Evolutionary conservation across 768 basidiomycete genomes (phyloP), one percentile per base, ranked within the genome.

Genomic region (Lanmaoa pseudosensibilis): DNA sequence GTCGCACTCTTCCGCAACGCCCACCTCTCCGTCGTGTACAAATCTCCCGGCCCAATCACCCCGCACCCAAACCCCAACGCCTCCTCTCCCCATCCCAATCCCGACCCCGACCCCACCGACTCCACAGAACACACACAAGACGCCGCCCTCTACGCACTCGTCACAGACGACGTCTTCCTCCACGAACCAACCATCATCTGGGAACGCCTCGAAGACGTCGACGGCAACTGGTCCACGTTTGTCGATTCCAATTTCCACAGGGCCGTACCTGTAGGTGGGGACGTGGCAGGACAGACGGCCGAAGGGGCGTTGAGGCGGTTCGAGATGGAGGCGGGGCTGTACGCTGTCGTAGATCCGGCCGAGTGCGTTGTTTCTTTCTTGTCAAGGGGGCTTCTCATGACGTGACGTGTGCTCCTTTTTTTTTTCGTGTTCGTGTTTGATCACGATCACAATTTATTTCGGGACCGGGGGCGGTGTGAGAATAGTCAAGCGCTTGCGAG

Each of bases 1-100:
- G 87, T 88, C n/a, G 93, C 94, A 1, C 83, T 95, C 58, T 96
- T 94, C 78, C 85, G 94, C 50, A 92, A 85, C 71, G 93, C 92
- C 0, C 94, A 96, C 67, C 83, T 97, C 15, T 87, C 88, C 0
- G 94, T 96, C 10, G 77, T 97, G 2, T 90, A 93, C 77, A 91
- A 88, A 56, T 73, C 77, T 56, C 50, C 48, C 0, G 65, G 66
- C 6, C 12, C 48, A 3, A 27, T 39, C 44, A 32, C 25, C 2
- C 43, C 37, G 13, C 15, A 12, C 16, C 3, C 19, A 30, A 21
- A 23, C 9, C 19, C 34, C 13, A 19, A 9, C 7, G 3, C 43
- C 8, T 34, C 38, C 19, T 2, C 45, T 15, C n/a, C n/a, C n/a
- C 13, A 19, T 4, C 0, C 39, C 13, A 13, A 16, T 18, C 0